A percentile compares a stretch with the other conserved stretches of the same genome.
These are phyloP conservation scores for Mycena polygramma DNA, from an alignment of 768 basidiomycete genomes.

Conservation along the genomic window DNA sequence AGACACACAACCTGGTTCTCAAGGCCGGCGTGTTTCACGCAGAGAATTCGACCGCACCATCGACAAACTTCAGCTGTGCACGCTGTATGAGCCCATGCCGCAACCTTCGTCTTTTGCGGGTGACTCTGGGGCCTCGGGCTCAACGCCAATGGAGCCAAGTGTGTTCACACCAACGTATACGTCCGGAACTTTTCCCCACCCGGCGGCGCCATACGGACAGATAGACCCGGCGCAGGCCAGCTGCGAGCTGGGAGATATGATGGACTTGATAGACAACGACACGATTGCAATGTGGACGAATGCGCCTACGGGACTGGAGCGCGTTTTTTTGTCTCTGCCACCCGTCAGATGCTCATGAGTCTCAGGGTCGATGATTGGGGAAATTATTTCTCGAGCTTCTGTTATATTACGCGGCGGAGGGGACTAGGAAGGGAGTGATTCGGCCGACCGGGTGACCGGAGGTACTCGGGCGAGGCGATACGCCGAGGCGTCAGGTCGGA, in stretches of 20 bases:
- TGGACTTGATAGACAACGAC: conserved; percentile 34
- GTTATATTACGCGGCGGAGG: too few species aligned
- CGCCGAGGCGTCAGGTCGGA: too few species aligned
- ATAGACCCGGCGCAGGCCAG: conserved; percentile 18
- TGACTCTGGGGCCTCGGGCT: not conserved
- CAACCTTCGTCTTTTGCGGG: conserved; percentile 1
- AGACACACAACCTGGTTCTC: conserved; percentile 14
- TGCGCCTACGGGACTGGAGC: conserved; percentile 33
- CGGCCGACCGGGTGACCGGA: too few species aligned
- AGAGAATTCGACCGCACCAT: conserved; percentile 29
- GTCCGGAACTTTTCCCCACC: conserved; percentile 27
- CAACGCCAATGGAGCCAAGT: conserved; percentile 30
- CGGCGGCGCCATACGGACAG: conserved; percentile 19
- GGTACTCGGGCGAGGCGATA: too few species aligned
- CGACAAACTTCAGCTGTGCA: conserved; percentile 15
- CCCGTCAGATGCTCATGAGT: not conserved
- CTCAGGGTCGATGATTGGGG: not conserved
- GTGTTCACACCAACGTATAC: conserved; percentile 29
- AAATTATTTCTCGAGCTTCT: not conserved
- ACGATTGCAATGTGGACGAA: conserved; percentile 38
- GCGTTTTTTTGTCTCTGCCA: not conserved
- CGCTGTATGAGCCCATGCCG: conserved; percentile 5
- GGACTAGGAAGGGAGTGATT: too few species aligned
- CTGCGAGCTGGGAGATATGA: conserved; percentile 26
- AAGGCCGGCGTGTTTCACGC: conserved; percentile 21